phyloP scores from a whole-genome alignment of 192 early-diverging fungal species.

The Geranomyces michiganensis region DNA sequence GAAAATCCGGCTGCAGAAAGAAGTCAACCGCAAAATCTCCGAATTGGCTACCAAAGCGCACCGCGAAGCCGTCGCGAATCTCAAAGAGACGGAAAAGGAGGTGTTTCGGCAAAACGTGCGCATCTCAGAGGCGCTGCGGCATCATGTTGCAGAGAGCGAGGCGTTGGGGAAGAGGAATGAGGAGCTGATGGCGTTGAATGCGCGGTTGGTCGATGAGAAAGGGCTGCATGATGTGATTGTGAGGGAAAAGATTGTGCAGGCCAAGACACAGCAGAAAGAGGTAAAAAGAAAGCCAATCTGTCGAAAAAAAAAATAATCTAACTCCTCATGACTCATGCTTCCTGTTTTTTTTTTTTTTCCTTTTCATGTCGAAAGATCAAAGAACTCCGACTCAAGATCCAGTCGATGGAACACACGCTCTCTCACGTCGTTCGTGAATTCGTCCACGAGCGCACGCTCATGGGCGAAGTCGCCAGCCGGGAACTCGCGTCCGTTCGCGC shows the following conservation, averaged over 20 bases:
- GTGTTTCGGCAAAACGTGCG: constrained; percentile 66
- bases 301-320: background rate
- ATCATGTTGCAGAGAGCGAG: constrained; percentile 61
- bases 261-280: constrained; percentile 56
- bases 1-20: constrained; percentile 66
- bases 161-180: constrained; percentile 53
- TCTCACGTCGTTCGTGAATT: constrained; percentile 66
- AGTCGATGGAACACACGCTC: constrained; percentile 61
- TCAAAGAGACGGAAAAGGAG: constrained; percentile 66
- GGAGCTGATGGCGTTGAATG: constrained; percentile 42
- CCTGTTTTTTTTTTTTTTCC: background rate
- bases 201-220: constrained; percentile 57
- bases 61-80: constrained; percentile 61
- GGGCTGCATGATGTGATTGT: constrained; percentile 67
- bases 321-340: background rate
- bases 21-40: constrained; percentile 62
- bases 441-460: constrained; percentile 59
- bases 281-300: constrained; percentile 27
- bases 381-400: constrained; percentile 57
- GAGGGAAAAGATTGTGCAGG: constrained; percentile 63
- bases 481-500: constrained; percentile 59
- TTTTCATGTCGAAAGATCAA: constrained; percentile 41
- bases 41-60: constrained; percentile 67
- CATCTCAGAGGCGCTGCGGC: constrained; percentile 60
- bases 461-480: constrained; percentile 49